Base-by-base conservation (phyloP, 768 basidiomycete genomes). In the Paxillus rubicundulus region DNA sequence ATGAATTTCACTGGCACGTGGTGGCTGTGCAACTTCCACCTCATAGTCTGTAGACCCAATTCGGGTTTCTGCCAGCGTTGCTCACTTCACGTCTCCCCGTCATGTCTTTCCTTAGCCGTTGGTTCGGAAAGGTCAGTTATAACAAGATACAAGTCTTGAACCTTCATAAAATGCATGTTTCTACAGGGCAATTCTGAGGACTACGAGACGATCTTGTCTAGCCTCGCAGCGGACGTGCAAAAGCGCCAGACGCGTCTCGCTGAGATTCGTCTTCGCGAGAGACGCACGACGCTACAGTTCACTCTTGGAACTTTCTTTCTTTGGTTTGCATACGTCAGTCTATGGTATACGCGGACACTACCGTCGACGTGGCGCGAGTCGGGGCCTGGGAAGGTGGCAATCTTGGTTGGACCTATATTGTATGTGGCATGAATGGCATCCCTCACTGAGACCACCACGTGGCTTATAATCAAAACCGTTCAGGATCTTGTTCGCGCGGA, bases 251-350 rank as follows among this genome's bases (percentile, higher is more conserved):
- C 81, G 38, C 78, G 81, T 52, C 80, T 94, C 14, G 82, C 86
- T 1, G 92, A 92, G 64, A 88, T 96, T 57, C 84, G 89, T n/a
- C 71, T 90, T 49, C 82, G 92, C 38, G 91, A 96, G 69, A 81
- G 89, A 28, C 78, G 92, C 9, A 77, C 90, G 1, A 88, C 87
- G 17, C 74, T 92, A 46, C 75, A 87, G 41, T 84, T 85, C 45
- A 92, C 93, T 0, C 65, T 92, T 2, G 93, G 91, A 66, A 84
- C 89, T 1, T 69, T 93, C 61, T 82, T 83, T 5, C 69, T 73
- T 47, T 94, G 92, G 91, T 76, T 81, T 45, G 73, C 75, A 17
- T 92, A 90, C 70, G 77, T 86, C 55, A 81, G 75, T 46, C 60
- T 89, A 54, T 92, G 89, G 89, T 92, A 90, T 68, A 66, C 80